Evolutionary conservation across 805 yeast species (phyloP).

Genomic region (Starmerella etchellsii): DNA sequence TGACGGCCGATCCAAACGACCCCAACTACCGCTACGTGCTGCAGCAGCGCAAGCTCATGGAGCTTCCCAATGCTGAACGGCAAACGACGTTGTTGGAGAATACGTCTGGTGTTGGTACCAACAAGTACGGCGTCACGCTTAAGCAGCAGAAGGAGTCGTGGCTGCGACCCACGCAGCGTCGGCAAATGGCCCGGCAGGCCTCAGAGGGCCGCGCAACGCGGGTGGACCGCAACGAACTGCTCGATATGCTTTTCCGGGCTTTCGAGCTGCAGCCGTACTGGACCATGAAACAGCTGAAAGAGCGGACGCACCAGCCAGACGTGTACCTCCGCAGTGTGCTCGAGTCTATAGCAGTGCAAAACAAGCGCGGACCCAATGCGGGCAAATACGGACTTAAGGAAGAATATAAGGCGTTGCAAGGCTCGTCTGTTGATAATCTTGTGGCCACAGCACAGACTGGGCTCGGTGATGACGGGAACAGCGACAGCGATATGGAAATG

Average conservation of each 20-base stretch:
- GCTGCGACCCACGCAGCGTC: conserved; percentile 22
- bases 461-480: conserved; percentile 45
- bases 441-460: conserved; percentile 21
- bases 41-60: conserved; percentile 40
- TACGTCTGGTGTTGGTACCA: conserved; percentile 57
- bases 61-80: conserved; percentile 32
- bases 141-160: conserved; percentile 24
- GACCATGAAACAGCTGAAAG: conserved; percentile 88
- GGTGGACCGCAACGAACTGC: conserved; percentile 82
- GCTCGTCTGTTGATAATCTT: conserved; percentile 21
- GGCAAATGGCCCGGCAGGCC: conserved; percentile 28
- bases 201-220: conserved; percentile 81
- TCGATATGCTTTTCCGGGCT: conserved; percentile 74
- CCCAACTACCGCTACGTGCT: conserved; percentile 55
- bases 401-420: conserved; percentile 57
- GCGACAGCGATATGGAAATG: conserved; percentile 70
- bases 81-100: conserved; percentile 62
- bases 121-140: conserved; percentile 27
- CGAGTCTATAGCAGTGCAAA: conserved; percentile 77
- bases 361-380: conserved; percentile 92
- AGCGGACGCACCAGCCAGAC: conserved; percentile 92
- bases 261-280: conserved; percentile 95
- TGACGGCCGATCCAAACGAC: conserved; percentile 65
- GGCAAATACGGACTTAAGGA: conserved; percentile 80
- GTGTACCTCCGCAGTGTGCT: conserved; percentile 73